Conservation (phyloP, 495 filamentous ascomycete genomes). For the Hyaloscypha bicolor region DNA sequence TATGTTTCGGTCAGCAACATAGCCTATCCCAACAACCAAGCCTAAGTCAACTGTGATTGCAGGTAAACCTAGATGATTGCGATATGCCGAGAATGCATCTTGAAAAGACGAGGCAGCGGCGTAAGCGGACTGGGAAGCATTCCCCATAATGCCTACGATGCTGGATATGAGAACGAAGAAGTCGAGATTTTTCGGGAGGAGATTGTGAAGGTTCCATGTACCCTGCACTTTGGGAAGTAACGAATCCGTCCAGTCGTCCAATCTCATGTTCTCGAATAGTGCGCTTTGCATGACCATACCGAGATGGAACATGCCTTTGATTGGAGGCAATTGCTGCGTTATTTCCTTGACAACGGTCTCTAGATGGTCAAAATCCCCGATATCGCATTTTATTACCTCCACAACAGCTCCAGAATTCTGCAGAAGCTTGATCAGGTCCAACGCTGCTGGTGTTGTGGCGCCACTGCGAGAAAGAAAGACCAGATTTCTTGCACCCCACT, state of each 20-base stretch:
- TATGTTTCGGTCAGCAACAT: constrained; percentile 10
- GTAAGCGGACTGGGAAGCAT: constrained; percentile 64
- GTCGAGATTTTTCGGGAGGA: constrained; percentile 50
- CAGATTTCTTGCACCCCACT: constrained; percentile 58
- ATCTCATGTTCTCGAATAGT: constrained; percentile 58
- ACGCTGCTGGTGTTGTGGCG: constrained; percentile 25
- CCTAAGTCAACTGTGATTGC: constrained; percentile 57
- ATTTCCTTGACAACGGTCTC: constrained; percentile 17
- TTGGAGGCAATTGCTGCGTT: constrained; percentile 42
- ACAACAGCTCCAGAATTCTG: constrained; percentile 27
- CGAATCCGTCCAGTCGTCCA: constrained; percentile 48
- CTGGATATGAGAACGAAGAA: constrained; percentile 72
- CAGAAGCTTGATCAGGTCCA: constrained; percentile 25
- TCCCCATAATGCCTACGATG: constrained; percentile 59
- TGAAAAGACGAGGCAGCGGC: constrained; percentile 67
- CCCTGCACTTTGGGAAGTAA: constrained; percentile 59
- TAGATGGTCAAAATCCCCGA: constrained; percentile 33
- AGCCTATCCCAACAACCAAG: constrained; percentile 40
- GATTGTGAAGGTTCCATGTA: constrained; percentile 59
- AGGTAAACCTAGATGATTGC: constrained; percentile 46
- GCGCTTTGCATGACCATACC: constrained; percentile 60
- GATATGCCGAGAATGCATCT: constrained; percentile 53
- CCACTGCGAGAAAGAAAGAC: constrained; percentile 61
- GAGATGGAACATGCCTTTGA: constrained; percentile 53
- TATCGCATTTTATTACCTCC: constrained; percentile 40